Base-by-base conservation (phyloP, 495 filamentous ascomycete species). In the Trichoderma reesei region DNA sequence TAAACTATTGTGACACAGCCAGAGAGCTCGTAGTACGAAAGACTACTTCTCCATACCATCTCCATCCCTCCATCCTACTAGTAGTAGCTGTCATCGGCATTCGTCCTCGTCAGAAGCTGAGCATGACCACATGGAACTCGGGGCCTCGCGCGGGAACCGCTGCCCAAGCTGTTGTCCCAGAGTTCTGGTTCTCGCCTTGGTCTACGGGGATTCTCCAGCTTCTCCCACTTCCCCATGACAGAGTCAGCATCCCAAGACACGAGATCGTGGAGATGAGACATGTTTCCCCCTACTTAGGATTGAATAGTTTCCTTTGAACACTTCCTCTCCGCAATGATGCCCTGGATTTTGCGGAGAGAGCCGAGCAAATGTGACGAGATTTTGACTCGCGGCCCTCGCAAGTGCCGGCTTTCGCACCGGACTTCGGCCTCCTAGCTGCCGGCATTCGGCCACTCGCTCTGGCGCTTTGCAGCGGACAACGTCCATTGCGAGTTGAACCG, bases 121-220 rank as follows among this genome's bases (percentile, higher is more conserved):
- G 51, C 51, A n/a, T 56, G 51, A 33, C 51, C 51, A 56, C 51
- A 56, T 56, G 51, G 51, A 56, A 56, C 26, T 56, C 51, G 51
- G 51, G 51, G 31, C n/a, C 3, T 1, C n/a, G 18, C 14, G 36
- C 36, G 34, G 51, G 46, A 60, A 20, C 33, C 37, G 18, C 11
- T 60, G 26, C 26, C 26, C 26, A 26, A 26, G 26, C 26, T 26
- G 26, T 26, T 26, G 26, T 26, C 48, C 37, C 46, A 31, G 51
- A 16, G 37, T 31, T 38, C 26, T 48, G 44, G 44, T 11, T 20
- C 31, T 54, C 41, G 11, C 60, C 20, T 13, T 44, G 20, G 56
- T n/a, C 16, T 56, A 56, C 31, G 31, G 51, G 51, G 51, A 56
- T 11, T 20, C 51, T 33, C 9, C 26, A 26, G 1, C 26, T 26